These are phyloP conservation scores for Candida nonsorbophila DNA, from an alignment of 805 yeast species.

Conservation along the genomic window DNA sequence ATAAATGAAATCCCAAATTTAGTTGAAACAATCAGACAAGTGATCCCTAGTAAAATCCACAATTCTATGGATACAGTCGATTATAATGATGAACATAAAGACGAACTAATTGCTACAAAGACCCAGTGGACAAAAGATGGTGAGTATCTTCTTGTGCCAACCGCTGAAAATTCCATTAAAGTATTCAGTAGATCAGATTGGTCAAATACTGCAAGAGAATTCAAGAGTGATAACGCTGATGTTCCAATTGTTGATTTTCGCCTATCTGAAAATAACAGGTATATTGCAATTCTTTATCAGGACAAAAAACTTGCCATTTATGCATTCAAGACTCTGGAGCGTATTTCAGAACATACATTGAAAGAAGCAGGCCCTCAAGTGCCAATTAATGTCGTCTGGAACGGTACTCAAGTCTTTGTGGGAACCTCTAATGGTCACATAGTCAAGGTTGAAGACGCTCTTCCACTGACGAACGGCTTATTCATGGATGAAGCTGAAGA, in stretches of 20 bases:
- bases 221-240: constrained; percentile 9
- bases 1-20: constrained; percentile 52
- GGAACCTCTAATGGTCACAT: constrained; percentile 43
- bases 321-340: constrained; percentile 39
- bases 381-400: constrained; percentile 26
- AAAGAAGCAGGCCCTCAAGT: no score
- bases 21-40: constrained; percentile 38
- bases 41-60: constrained; percentile 32
- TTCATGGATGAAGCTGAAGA: constrained; percentile 27
- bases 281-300: constrained; percentile 55
- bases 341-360: no score
- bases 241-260: constrained; percentile 43
- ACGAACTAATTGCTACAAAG: constrained; percentile 45
- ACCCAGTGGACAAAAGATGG: constrained; percentile 73
- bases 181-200: constrained; percentile 39
- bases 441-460: constrained; percentile 14
- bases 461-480: constrained; percentile 1
- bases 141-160: constrained; percentile 61
- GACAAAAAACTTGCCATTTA: constrained; percentile 31
- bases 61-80: constrained; percentile 30
- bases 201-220: constrained; percentile 10
- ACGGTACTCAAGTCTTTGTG: constrained; percentile 22
- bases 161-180: constrained; percentile 42
- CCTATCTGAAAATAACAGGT: constrained; percentile 59
- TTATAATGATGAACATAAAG: constrained; percentile 37